Evolutionary conservation across 139 green algal genomes (phyloP).

Genomic region (Coelastrella sp.): DNA sequence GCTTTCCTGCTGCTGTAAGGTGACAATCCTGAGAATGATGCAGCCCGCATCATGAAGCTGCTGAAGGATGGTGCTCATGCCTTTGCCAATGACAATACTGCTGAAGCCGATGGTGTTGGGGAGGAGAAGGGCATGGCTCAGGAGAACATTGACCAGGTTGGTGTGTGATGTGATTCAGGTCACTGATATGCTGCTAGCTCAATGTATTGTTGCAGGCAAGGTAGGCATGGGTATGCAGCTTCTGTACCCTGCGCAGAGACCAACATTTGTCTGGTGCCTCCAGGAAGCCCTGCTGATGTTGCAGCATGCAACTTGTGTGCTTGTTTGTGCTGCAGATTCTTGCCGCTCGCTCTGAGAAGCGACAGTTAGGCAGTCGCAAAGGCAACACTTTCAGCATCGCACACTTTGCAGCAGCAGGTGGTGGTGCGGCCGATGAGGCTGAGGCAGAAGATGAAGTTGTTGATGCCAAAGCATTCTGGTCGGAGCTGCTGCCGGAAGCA

Average conservation of each 20-base stretch:
- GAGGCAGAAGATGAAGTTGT: neutral
- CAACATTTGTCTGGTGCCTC: too few species aligned
- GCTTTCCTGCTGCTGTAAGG: conserved; percentile 6
- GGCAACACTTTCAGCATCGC: conserved; percentile 89
- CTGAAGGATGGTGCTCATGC: conserved; percentile 89
- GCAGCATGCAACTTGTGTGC: neutral
- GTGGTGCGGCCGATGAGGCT: neutral
- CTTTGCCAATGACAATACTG: conserved; percentile 48
- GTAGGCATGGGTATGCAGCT: too few species aligned
- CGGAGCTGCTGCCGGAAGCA: conserved; percentile 75
- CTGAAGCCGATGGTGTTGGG: neutral
- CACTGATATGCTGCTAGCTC: too few species aligned
- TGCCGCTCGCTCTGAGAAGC: conserved; percentile 85
- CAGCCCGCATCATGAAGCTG: conserved; percentile 80
- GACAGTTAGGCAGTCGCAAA: conserved; percentile 80
- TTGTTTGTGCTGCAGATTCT: conserved; percentile 74
- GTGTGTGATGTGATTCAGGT: too few species aligned
- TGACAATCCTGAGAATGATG: conserved; percentile 76
- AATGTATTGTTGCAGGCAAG: too few species aligned
- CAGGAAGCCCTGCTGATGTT: neutral
- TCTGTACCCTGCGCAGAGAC: too few species aligned
- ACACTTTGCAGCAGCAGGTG: conserved; percentile 67
- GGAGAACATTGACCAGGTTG: conserved; percentile 86
- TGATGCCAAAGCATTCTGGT: conserved; percentile 65
- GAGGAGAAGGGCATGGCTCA: conserved; percentile 52